These are phyloP conservation scores for Pichia sp. DNA, from an alignment of 1,139 yeast species.

Conservation along the genomic window DNA sequence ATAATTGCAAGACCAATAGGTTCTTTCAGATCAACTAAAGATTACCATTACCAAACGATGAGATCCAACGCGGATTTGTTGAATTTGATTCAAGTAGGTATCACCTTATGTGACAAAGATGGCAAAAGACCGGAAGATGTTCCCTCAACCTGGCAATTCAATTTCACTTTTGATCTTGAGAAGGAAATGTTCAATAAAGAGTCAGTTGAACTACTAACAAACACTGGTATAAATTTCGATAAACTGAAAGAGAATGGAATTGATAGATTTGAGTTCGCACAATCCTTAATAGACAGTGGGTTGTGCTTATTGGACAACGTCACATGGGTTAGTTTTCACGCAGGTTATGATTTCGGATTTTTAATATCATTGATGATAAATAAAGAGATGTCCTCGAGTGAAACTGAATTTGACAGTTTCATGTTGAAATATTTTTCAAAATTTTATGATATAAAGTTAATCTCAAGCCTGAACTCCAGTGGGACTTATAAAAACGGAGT, in stretches of 20 bases:
- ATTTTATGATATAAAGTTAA: slow-evolving; percentile 76
- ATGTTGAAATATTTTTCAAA: slow-evolving; percentile 73
- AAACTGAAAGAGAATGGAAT: slow-evolving; percentile 77
- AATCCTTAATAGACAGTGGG: slow-evolving; percentile 81
- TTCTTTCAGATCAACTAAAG: slow-evolving; percentile 83
- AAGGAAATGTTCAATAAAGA: slow-evolving; percentile 81
- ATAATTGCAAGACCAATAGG: slow-evolving; percentile 96
- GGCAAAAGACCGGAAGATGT: slow-evolving; percentile 71
- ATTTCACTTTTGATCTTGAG: slow-evolving; percentile 73
- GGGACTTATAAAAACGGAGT: slow-evolving; percentile 27
- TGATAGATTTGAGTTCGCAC: slow-evolving; percentile 76
- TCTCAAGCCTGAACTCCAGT: slow-evolving; percentile 45
- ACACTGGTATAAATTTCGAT: slow-evolving; percentile 79
- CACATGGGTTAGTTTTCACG: slow-evolving; percentile 89
- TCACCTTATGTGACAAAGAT: slow-evolving; percentile 74
- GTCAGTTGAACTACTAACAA: slow-evolving; percentile 68
- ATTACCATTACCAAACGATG: slow-evolving; percentile 93
- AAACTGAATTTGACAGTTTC: slow-evolving; percentile 73
- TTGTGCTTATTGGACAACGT: slow-evolving; percentile 67
- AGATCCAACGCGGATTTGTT: slow-evolving; percentile 86
- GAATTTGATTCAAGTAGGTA: slow-evolving; percentile 80
- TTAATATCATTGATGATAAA: slow-evolving; percentile 73
- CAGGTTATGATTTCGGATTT: slow-evolving; percentile 94
- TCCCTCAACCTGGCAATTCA: slow-evolving; percentile 93
- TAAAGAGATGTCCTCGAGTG: slow-evolving; percentile 74